Percentiles rank a stretch among this genome's conserved stretches.
These are phyloP conservation scores for Viola odorata DNA, from an alignment of 345 rosid genomes.

Conservation along the genomic window DNA sequence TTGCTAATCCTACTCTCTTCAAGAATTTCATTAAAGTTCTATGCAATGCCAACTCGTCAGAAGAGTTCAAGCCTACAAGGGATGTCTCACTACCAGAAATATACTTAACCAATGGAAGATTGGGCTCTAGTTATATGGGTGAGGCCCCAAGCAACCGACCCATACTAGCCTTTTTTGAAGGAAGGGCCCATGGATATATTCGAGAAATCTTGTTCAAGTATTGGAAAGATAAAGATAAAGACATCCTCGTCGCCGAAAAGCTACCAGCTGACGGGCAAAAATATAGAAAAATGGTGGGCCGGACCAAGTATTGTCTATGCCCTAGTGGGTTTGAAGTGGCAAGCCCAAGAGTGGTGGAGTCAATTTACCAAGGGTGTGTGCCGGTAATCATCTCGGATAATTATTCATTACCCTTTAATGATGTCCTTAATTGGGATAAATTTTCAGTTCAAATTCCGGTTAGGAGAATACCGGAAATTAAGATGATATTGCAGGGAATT, in stretches of 20 bases:
- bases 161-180: constrained; percentile 41
- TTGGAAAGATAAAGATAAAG: constrained; percentile 41
- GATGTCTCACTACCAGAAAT: constrained; percentile 45
- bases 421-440: constrained; percentile 47
- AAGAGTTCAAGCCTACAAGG: constrained; percentile 32
- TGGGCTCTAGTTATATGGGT: constrained; percentile 19
- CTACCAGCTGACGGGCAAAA: constrained; percentile 19
- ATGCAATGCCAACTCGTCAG: constrained; percentile 45
- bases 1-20: constrained; percentile 26
- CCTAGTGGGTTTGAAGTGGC: constrained; percentile 64
- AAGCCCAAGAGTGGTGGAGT: constrained; percentile 44
- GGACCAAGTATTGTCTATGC: constrained; percentile 54
- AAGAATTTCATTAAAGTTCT: constrained; percentile 34
- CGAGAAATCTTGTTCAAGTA: constrained; percentile 25
- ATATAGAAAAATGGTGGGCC: constrained; percentile 37
- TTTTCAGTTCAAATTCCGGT: constrained; percentile 39
- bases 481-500: constrained; percentile 40
- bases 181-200: constrained; percentile 37
- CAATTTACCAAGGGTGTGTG: constrained; percentile 41
- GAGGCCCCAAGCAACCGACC: constrained; percentile 18
- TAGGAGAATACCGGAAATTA: constrained; percentile 33
- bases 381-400: constrained; percentile 41
- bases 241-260: constrained; percentile 34
- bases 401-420: constrained; percentile 40
- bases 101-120: constrained; percentile 20